A percentile compares a stretch with the other conserved stretches of the same genome.
Evolutionary conservation across 169 alveolate genomes (phyloP).

Genomic region (Neospora caninum): DNA sequence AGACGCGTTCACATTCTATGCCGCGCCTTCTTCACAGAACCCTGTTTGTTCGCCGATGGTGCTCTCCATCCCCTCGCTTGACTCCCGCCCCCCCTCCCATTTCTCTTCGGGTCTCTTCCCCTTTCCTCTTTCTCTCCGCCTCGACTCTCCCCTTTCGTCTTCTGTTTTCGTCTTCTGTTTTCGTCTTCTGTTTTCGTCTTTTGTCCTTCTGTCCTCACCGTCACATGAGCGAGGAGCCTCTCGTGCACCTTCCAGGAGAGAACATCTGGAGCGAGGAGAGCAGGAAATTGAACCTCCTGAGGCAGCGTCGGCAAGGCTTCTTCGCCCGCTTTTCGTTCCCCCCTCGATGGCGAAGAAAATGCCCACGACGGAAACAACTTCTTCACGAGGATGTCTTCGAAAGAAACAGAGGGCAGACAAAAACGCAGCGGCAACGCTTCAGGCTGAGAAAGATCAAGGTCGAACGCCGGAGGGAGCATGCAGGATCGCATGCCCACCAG

Average conservation of each 20-base stretch:
- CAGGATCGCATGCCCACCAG: too few species aligned
- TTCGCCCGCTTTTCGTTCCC: not conserved
- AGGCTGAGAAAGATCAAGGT: too few species aligned
- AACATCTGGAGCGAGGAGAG: not conserved
- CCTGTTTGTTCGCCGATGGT: too few species aligned
- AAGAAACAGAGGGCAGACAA: not conserved
- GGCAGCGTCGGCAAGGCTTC: not conserved
- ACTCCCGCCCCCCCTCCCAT: too few species aligned
- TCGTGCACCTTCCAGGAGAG: slow-evolving; percentile 17
- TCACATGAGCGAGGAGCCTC: not conserved
- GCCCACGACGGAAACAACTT: not conserved
- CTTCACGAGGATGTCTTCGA: not conserved
- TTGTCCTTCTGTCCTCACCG: not conserved
- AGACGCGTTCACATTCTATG: not conserved
- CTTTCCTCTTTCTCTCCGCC: too few species aligned
- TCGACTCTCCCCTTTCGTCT: not conserved
- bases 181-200: not conserved
- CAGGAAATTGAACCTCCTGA: not conserved
- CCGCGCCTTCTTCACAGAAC: too few species aligned
- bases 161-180: too few species aligned
- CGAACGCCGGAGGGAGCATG: too few species aligned
- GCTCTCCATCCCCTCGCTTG: too few species aligned
- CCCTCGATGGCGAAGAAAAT: not conserved
- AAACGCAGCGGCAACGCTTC: too few species aligned
- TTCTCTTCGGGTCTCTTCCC: too few species aligned